Conservation (phyloP, 2,329 filamentous ascomycete species). For the Ophiostoma sp. region DNA sequence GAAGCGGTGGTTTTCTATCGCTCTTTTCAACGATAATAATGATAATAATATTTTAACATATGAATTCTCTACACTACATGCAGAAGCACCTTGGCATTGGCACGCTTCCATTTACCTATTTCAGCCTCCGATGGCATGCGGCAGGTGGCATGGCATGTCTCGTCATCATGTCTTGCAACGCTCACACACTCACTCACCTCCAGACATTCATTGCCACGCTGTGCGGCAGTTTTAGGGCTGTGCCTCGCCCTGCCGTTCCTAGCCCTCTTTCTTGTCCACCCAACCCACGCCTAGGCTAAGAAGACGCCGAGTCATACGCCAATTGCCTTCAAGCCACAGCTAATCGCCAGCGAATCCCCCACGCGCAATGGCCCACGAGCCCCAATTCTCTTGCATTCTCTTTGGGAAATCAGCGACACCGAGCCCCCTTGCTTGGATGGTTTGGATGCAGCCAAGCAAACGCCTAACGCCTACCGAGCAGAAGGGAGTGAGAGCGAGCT, state of each 20-base stretch:
- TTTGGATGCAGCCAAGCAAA: constrained; percentile 14
- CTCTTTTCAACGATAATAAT: not conserved
- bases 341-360: constrained; percentile 18
- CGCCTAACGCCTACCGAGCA: not conserved
- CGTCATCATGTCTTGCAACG: not conserved
- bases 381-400: not conserved
- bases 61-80: not conserved
- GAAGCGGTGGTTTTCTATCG: not conserved
- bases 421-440: not conserved
- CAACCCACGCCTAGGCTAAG: constrained; percentile 1
- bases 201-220: not conserved
- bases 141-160: not conserved
- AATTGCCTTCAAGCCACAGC: constrained; percentile 6
- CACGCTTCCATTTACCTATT: constrained; percentile 3
- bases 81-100: not conserved
- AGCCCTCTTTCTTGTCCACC: not conserved
- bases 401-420: not conserved
- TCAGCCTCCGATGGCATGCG: not conserved
- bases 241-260: not conserved
- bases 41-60: not conserved
- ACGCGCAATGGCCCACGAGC: constrained; percentile 13
- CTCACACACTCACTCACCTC: not conserved
- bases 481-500: not conserved
- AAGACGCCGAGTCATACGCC: not conserved
- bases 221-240: not conserved